These are phyloP conservation scores for Paecilomyces fulvus DNA, from an alignment of 2,329 filamentous ascomycete genomes.

Conservation along the genomic window DNA sequence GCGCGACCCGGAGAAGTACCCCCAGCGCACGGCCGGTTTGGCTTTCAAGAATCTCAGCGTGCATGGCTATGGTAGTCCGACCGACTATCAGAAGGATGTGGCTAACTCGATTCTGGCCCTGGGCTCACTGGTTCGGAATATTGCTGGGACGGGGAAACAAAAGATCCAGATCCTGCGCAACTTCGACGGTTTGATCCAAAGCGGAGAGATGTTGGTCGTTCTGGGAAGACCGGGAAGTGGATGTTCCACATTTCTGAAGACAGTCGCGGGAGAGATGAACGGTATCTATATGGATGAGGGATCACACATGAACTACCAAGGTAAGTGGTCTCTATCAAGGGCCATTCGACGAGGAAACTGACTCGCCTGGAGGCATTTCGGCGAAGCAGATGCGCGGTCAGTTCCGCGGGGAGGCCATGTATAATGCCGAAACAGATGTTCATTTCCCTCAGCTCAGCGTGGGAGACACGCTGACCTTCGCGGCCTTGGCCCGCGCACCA, in stretches of 20 bases:
- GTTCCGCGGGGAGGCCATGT: conserved; percentile 3
- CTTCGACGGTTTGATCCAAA: conserved; percentile 55
- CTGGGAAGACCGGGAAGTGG: conserved; percentile 43
- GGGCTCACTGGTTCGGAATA: conserved; percentile 22
- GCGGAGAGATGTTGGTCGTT: conserved; percentile 50
- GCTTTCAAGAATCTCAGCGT: conserved; percentile 33
- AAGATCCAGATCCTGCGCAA: conserved; percentile 55
- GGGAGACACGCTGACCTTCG: conserved; percentile 43
- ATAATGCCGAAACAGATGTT: conserved; percentile 15
- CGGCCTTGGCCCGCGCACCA: conserved; percentile 38
- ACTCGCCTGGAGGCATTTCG: background rate
- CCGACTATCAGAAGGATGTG: conserved; percentile 32
- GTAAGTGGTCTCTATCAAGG: conserved; percentile 1
- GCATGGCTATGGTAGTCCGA: conserved; percentile 28
- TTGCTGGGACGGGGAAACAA: conserved; percentile 29
- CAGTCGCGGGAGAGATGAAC: conserved; percentile 72
- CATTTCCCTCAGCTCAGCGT: conserved; percentile 45
- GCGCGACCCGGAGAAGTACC: conserved; percentile 27
- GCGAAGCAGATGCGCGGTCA: conserved; percentile 33
- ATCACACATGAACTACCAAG: conserved; percentile 63
- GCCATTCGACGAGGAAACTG: background rate
- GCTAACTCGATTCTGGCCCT: conserved; percentile 29
- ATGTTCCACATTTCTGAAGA: conserved; percentile 83
- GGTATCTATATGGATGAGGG: conserved; percentile 64
- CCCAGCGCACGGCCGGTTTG: conserved; percentile 31